Base-by-base conservation (phyloP, 495 filamentous ascomycete genomes). In the Hamigera avellanea region DNA sequence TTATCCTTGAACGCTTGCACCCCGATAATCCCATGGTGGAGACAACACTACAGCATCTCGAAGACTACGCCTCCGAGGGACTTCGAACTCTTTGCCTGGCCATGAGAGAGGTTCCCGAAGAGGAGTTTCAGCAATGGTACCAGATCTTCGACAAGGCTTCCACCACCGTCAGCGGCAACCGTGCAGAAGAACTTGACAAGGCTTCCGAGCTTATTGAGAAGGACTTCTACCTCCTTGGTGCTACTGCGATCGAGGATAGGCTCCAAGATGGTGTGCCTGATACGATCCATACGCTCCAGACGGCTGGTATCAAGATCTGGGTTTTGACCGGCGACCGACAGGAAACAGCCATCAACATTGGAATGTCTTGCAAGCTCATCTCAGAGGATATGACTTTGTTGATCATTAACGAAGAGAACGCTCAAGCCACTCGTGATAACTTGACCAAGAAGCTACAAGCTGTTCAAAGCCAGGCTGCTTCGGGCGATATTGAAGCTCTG, bases 301-400 rank as follows among this genome's bases (percentile, higher is more conserved):
- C 85, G 39, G 93, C 93, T 14, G 91, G 91, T 19, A 96, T 99
- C 59, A 99, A 99, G 63, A 78, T 99, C 31, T 99, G 93, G 91
- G 93, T 99, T 14, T 61, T 99, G 55, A 99, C 93, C 26, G 93
- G 93, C 49, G 93, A 99, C 66, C 73, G 93, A 50, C 93, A 99
- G 55, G 93, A 99, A 55, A 99, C 93, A 32, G 93, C 93, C 33
- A 99, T 99, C 66, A 99, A 99, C 52, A 99, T 99, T 49, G 93
- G 93, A 39, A 99, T 99, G 93, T 94, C 86, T 50, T 99, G 93
- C 61, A 96, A 95, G 64, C 71, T 99, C 16, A 86, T 99, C 31
- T 94, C 86, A 32, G 93, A 99, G 56, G 93, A 99, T 44, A 99
- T 99, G 93, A 93, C 88, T 39, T 69, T 99, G 9, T 66, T 99